Evolutionary conservation across 441 rosid genomes (phyloP), one percentile per base, ranked within the genome.

Genomic region (Cnidoscolus chayamansa): DNA sequence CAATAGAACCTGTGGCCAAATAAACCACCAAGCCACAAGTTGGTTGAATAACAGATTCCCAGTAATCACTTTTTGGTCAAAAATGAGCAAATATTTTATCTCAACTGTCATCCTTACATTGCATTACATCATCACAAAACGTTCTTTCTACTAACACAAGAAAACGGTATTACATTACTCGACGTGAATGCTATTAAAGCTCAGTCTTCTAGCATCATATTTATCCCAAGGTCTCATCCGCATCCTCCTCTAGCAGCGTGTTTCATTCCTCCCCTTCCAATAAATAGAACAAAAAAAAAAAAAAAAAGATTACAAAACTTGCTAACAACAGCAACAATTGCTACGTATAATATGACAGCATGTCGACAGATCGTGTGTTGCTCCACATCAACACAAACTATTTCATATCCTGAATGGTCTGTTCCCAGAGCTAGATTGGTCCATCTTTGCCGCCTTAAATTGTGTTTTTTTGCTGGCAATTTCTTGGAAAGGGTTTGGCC

Each of bases 401-500:
- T 6, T 54, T 90, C 82, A 94, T 89, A 87, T 89, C 93, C 97
- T 86, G 82, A 85, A 86, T 6, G 89, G 94, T 69, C 59, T 80
- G 80, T 87, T 83, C 68, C 82, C 89, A 8, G 84, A 77, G 78
- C 77, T 83, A 15, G 75, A 74, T 25, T 67, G 77, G 55, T 84
- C 82, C 72, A 78, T 71, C 75, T 83, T 87, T 1, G 83, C 79
- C 84, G 83, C 88, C 79, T 78, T 84, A 10, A 67, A 51, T 19
- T 80, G 78, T 50, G 63, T 65, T 79, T 84, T 88, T 82, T 81
- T 79, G 7, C 83, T 68, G 1, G 95, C 88, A 15, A 87, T 7
- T 80, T 77, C 81, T 81, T 92, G 99, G 89, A 95, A 94, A 54
- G 72, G 89, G 84, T 90, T 95, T 37, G 86, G 87, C 53, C 93